phyloP scores from a whole-genome alignment of 129 eudicot genomes.

The Artemisia annua region DNA sequence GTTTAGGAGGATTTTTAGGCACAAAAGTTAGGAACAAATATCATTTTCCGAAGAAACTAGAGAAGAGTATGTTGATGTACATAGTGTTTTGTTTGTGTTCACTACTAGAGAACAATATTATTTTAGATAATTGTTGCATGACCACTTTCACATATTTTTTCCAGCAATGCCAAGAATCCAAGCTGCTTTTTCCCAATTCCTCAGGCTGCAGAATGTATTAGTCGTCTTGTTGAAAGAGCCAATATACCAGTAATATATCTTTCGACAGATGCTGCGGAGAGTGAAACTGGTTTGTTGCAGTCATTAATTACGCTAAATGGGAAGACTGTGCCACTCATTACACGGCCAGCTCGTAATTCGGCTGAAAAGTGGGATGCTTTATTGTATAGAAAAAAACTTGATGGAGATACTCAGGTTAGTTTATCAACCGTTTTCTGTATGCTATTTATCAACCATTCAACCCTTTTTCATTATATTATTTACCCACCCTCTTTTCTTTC shows the following conservation, averaged over 20 bases:
- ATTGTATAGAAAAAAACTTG: conserved; percentile 76
- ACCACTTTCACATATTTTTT: conserved; percentile 14
- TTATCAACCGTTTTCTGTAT: conserved; percentile 1
- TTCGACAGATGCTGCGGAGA: conserved; percentile 98
- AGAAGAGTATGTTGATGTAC: conserved; percentile 1
- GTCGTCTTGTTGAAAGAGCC: conserved; percentile 80
- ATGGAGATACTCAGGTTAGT: conserved; percentile 83
- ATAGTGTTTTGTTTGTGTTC: conserved; percentile 9
- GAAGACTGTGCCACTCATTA: conserved; percentile 82
- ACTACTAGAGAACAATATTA: not conserved
- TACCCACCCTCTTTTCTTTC: not conserved
- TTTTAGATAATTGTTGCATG: not conserved
- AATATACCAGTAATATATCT: conserved; percentile 87
- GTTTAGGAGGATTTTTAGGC: too few species aligned
- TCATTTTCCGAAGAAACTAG: not conserved
- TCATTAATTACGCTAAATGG: conserved; percentile 67
- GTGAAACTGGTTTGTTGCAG: conserved; percentile 90
- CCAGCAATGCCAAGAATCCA: conserved; percentile 89
- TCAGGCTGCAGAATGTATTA: conserved; percentile 96
- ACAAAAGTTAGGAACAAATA: too few species aligned
- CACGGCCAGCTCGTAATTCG: conserved; percentile 75
- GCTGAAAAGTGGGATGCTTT: conserved; percentile 99
- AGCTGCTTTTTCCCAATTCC: conserved; percentile 95
- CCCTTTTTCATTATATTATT: too few species aligned
- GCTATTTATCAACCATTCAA: not conserved